phyloP scores from a whole-genome alignment of 1,139 yeast genomes.

The Geotrichum aggregatum region DNA sequence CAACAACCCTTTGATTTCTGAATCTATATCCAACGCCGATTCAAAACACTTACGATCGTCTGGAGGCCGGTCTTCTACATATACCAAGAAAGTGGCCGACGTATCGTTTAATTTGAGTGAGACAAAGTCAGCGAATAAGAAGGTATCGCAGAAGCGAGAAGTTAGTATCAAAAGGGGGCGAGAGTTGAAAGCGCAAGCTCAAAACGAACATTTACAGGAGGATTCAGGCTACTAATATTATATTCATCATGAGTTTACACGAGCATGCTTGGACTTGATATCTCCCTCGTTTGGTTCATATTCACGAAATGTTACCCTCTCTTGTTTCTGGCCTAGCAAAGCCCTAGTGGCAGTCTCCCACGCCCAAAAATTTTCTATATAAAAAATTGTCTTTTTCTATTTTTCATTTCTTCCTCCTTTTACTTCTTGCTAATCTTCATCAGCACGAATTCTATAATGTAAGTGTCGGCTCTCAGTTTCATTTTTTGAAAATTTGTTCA shows the following conservation, averaged over 20 bases:
- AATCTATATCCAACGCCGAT: conserved; percentile 9
- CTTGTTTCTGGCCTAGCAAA: not conserved
- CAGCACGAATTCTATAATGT: not conserved
- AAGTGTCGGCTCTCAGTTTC: conserved; percentile 1
- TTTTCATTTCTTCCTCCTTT: not conserved
- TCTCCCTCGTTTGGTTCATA: too few relatives aligned
- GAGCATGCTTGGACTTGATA: too few relatives aligned
- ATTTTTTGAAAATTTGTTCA: not conserved
- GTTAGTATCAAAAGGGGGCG: conserved; percentile 6
- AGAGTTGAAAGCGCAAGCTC: conserved; percentile 8
- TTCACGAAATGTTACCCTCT: too few relatives aligned
- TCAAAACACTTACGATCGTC: not conserved
- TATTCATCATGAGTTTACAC: not conserved
- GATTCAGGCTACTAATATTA: not conserved
- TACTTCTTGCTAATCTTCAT: not conserved
- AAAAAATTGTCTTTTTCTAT: not conserved
- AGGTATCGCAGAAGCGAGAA: conserved; percentile 7
- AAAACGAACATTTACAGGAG: not conserved
- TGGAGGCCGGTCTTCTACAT: not conserved
- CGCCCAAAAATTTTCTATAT: not conserved
- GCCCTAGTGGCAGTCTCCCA: not conserved
- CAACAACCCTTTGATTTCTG: conserved; percentile 40
- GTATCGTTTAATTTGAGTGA: conserved; percentile 2
- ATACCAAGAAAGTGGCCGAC: not conserved
- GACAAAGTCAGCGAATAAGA: conserved; percentile 6